These are phyloP conservation scores for Microcera coccophila DNA, from an alignment of 2,329 filamentous ascomycete species.

Conservation along the genomic window DNA sequence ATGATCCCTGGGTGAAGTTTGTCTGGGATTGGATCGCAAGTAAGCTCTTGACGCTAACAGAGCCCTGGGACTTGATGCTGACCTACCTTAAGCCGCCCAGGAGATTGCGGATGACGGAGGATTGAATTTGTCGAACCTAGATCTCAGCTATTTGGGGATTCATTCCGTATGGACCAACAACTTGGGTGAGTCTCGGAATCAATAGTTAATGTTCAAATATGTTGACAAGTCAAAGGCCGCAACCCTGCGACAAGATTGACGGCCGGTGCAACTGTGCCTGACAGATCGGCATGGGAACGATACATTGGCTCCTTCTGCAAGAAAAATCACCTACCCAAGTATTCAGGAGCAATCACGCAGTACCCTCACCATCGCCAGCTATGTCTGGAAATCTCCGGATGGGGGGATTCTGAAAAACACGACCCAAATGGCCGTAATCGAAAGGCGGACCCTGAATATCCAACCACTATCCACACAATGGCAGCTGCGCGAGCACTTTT, in stretches of 20 bases:
- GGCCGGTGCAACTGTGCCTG: slow-evolving; percentile 43
- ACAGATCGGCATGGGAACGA: slow-evolving; percentile 55
- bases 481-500: slow-evolving; percentile 74
- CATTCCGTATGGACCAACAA: slow-evolving; percentile 67
- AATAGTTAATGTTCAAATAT: background rate
- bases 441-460: slow-evolving; percentile 43
- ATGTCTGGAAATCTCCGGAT: slow-evolving; percentile 70
- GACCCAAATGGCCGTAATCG: slow-evolving; percentile 43
- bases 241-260: slow-evolving; percentile 47
- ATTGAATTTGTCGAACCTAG: slow-evolving; percentile 66
- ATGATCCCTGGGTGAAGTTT: slow-evolving; percentile 71
- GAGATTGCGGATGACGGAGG: slow-evolving; percentile 60
- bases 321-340: slow-evolving; percentile 57
- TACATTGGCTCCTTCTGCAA: slow-evolving; percentile 62
- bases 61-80: slow-evolving; percentile 7
- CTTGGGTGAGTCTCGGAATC: slow-evolving; percentile 49
- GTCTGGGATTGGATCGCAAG: slow-evolving; percentile 75
- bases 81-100: slow-evolving; percentile 51
- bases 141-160: slow-evolving; percentile 73
- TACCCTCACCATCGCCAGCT: slow-evolving; percentile 69
- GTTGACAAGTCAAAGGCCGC: slow-evolving; percentile 37
- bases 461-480: slow-evolving; percentile 63
- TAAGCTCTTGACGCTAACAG: slow-evolving; percentile 32
- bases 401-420: slow-evolving; percentile 56
- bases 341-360: slow-evolving; percentile 59